phyloP scores from a whole-genome alignment of 257 asterid genomes.

The Penstemon newberryi region DNA sequence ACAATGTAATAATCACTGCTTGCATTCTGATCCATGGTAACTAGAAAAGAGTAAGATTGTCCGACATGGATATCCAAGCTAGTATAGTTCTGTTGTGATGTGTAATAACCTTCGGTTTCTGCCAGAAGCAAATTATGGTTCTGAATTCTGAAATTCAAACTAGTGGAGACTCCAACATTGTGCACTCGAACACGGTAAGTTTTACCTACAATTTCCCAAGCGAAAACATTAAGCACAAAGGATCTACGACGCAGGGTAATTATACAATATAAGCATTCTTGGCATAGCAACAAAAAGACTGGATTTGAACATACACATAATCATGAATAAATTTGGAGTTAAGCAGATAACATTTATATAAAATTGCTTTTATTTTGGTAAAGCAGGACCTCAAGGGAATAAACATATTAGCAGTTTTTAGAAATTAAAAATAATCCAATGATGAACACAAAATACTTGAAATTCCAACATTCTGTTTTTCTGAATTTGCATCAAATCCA shows the following conservation, averaged over 20 bases:
- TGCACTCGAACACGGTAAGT: conserved; percentile 88
- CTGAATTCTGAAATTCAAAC: conserved; percentile 87
- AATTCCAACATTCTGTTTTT: neutral
- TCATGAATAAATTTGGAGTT: too few relatives aligned
- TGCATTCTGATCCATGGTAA: conserved; percentile 94
- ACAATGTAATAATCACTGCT: conserved; percentile 92
- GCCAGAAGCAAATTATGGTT: conserved; percentile 79
- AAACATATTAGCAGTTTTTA: neutral
- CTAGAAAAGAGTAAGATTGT: conserved; percentile 78
- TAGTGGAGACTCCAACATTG: conserved; percentile 82
- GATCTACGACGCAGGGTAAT: neutral
- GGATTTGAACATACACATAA: too few relatives aligned
- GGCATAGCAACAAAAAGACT: neutral
- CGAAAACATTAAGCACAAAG: conserved; percentile 2
- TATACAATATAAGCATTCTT: neutral
- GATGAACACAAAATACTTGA: neutral
- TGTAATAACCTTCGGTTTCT: conserved; percentile 90
- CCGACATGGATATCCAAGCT: conserved; percentile 92
- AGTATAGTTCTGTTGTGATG: conserved; percentile 76
- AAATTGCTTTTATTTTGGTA: conserved; percentile 5
- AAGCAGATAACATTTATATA: neutral
- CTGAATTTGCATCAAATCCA: conserved; percentile 9
- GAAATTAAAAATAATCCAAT: neutral
- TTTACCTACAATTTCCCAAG: conserved; percentile 54
- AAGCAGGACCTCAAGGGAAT: too few relatives aligned